Evolutionary conservation across 108 stramenopile genomes (phyloP).

Genomic region (Epipyxis sp.): DNA sequence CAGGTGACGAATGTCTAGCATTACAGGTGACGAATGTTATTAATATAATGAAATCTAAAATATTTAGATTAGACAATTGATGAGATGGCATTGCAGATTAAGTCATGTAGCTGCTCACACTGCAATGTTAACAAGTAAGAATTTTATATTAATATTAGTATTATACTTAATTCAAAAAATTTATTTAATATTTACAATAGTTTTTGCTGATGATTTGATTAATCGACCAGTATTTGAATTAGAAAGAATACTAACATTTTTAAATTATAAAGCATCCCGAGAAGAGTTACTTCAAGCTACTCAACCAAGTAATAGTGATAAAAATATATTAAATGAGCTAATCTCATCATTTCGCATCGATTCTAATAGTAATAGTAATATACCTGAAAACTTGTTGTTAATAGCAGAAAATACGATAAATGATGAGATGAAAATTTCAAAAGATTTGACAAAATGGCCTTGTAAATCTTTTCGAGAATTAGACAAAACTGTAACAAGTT

Average conservation of each 20-base stretch:
- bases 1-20: not conserved
- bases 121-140: constrained; percentile 57
- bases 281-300: not conserved
- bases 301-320: not conserved
- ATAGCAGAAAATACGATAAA: not conserved
- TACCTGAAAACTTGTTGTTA: not conserved
- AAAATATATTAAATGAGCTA: not conserved
- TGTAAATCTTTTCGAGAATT: constrained; percentile 3
- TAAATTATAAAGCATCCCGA: not conserved
- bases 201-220: not conserved
- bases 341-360: too few relatives aligned
- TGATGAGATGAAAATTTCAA: not conserved
- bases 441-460: constrained; percentile 5
- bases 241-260: not conserved
- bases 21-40: not conserved
- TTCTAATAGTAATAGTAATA: not conserved
- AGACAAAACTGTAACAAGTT: not conserved
- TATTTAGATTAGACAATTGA: constrained; percentile 57
- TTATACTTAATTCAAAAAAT: too few relatives aligned
- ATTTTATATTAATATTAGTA: not conserved
- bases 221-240: not conserved
- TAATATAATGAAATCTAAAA: not conserved
- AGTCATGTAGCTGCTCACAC: constrained; percentile 82
- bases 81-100: constrained; percentile 77
- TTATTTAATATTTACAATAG: too few relatives aligned